Percentiles rank a stretch among this genome's conserved stretches.
Evolutionary conservation across 371 early-diverging fungal genomes (phyloP).

Genomic region (Mucor plumbeus): DNA sequence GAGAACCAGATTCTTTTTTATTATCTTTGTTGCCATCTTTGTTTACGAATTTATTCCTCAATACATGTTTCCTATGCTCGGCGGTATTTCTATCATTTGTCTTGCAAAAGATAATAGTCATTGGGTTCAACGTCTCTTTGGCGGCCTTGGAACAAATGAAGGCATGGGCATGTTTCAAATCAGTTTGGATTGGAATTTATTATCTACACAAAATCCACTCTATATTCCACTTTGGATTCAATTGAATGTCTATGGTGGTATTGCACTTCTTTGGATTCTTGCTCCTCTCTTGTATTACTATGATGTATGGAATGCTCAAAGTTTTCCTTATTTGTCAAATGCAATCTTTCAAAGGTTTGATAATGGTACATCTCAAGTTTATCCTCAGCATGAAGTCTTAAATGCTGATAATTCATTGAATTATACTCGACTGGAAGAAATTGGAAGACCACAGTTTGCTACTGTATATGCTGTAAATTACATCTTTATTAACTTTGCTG

Average conservation of each 20-base stretch:
- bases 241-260: conserved; percentile 45
- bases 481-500: conserved; percentile 45
- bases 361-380: conserved; percentile 32
- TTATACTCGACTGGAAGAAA: conserved; percentile 36
- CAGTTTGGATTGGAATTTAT: conserved; percentile 58
- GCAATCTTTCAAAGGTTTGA: conserved; percentile 38
- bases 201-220: conserved; percentile 60
- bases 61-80: conserved; percentile 52
- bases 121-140: conserved; percentile 60
- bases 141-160: conserved; percentile 50
- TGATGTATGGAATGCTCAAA: conserved; percentile 54
- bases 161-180: conserved; percentile 55
- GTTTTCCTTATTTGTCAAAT: conserved; percentile 50
- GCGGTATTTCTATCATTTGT: conserved; percentile 58
- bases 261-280: conserved; percentile 44
- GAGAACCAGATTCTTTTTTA: conserved; percentile 62
- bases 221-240: conserved; percentile 71
- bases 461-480: conserved; percentile 35
- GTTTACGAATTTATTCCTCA: conserved; percentile 55
- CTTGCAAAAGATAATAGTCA: conserved; percentile 45
- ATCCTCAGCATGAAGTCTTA: conserved; percentile 48
- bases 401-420: conserved; percentile 46
- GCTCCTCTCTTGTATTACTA: conserved; percentile 44
- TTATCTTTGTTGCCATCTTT: conserved; percentile 45
- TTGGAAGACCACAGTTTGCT: conserved; percentile 44